phyloP scores from a whole-genome alignment of 768 basidiomycete genomes.

The Sistotremastrum suecicum region DNA sequence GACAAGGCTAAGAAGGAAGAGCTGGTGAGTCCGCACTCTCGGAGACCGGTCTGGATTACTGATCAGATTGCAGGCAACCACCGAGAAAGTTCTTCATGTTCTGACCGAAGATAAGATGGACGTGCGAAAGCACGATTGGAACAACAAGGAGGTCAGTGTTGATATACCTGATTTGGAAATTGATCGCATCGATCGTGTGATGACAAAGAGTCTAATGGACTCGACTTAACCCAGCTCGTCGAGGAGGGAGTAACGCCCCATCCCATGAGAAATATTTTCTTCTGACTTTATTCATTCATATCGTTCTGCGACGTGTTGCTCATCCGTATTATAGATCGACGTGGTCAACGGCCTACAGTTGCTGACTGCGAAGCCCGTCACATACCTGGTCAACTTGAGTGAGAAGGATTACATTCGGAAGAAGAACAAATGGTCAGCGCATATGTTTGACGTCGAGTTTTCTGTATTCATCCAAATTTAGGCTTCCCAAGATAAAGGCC shows the following conservation, averaged over 20 bases:
- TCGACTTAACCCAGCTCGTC: conserved; percentile 85
- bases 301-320: conserved; percentile 5
- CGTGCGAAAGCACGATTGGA: conserved; percentile 88
- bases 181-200: conserved; percentile 18
- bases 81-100: conserved; percentile 74
- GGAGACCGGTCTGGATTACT: conserved; percentile 7
- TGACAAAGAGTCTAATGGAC: conserved; percentile 77
- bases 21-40: conserved; percentile 40
- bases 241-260: conserved; percentile 90
- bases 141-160: conserved; percentile 80
- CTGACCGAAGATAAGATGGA: conserved; percentile 76
- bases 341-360: conserved; percentile 81
- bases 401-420: conserved; percentile 91
- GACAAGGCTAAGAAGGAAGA: conserved; percentile 97
- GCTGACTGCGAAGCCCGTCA: conserved; percentile 93
- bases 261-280: conserved; percentile 9
- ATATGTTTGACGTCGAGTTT: conserved; percentile 4
- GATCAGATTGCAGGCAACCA: conserved; percentile 40
- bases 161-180: conserved; percentile 4
- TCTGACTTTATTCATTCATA: neutral
- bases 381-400: conserved; percentile 93
- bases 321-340: conserved; percentile 47
- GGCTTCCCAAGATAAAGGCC: conserved; percentile 91
- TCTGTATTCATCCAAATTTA: conserved; percentile 13
- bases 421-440: conserved; percentile 88